Conservation (phyloP, 441 rosid species). For the Euphorbia celastroides region DNA sequence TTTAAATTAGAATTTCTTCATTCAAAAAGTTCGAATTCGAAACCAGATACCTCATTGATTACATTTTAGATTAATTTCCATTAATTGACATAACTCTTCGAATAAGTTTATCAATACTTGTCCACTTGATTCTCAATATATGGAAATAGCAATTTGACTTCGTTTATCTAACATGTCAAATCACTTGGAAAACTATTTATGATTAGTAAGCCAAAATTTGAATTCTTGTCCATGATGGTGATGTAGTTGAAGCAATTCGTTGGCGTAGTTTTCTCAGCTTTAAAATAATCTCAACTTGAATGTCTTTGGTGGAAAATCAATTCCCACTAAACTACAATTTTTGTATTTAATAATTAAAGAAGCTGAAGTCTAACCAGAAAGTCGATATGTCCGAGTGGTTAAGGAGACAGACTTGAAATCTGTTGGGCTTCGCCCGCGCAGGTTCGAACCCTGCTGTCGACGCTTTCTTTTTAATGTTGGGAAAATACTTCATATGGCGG, state of each 20-base stretch:
- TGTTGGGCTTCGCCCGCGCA: constrained; percentile 95
- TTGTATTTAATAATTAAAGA: too few species aligned
- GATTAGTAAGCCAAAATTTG: neutral
- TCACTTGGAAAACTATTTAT: neutral
- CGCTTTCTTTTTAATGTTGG: constrained; percentile 31
- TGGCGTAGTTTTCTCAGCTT: too few species aligned
- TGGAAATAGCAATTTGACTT: neutral
- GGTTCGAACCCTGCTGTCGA: constrained; percentile 99
- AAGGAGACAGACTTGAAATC: constrained; percentile 99
- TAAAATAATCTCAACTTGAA: too few species aligned
- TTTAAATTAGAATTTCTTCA: too few species aligned
- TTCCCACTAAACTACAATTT: too few species aligned
- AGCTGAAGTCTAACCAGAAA: neutral
- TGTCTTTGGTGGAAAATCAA: too few species aligned
- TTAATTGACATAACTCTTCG: too few species aligned
- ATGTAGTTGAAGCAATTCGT: too few species aligned
- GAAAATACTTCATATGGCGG: too few species aligned
- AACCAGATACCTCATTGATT: too few species aligned
- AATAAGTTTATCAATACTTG: neutral
- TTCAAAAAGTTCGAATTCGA: too few species aligned
- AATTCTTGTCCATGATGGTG: neutral
- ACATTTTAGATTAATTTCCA: too few species aligned
- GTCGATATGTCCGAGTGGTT: constrained; percentile 99
- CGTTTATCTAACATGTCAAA: neutral
- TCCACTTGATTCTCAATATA: neutral